Evolutionary conservation across 2,329 filamentous ascomycete species (phyloP).

Genomic region (Fusarium humuli): DNA sequence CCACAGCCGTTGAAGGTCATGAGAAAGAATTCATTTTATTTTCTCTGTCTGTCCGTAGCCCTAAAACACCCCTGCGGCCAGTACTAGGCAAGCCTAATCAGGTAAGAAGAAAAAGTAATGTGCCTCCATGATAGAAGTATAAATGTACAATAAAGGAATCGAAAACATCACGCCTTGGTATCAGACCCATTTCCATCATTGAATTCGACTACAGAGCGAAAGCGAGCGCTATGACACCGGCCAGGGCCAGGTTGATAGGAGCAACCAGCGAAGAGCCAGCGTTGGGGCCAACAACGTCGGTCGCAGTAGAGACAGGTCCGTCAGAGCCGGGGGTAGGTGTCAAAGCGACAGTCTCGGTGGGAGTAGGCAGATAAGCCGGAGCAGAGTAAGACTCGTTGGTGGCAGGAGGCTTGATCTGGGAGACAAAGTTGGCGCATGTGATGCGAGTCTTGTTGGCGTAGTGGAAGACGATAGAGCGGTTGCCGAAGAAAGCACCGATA

Average conservation of each 20-base stretch:
- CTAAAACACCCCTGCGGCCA: conserved; percentile 14
- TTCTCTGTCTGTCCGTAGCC: conserved; percentile 17
- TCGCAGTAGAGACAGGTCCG: conserved; percentile 27
- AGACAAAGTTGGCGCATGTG: conserved; percentile 71
- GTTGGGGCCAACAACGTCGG: conserved; percentile 21
- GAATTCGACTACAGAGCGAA: conserved; percentile 22
- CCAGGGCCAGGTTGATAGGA: conserved; percentile 31
- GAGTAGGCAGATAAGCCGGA: conserved; percentile 35
- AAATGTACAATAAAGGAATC: conserved; percentile 19
- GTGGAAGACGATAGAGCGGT: conserved; percentile 73
- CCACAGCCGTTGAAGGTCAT: not conserved
- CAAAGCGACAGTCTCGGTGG: conserved; percentile 33
- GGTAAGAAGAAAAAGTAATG: conserved; percentile 8
- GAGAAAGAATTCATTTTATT: conserved; percentile 13
- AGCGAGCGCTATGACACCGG: conserved; percentile 23
- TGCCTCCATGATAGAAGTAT: conserved; percentile 4
- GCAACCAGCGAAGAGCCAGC: conserved; percentile 26
- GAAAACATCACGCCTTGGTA: not conserved
- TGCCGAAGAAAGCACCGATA: conserved; percentile 70
- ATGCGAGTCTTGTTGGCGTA: conserved; percentile 72
- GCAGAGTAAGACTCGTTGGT: conserved; percentile 34
- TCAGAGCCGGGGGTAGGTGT: conserved; percentile 23
- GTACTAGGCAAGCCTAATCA: conserved; percentile 17
- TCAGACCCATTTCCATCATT: not conserved
- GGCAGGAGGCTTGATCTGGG: conserved; percentile 24